Evolutionary conservation across 192 early-diverging fungal genomes (phyloP).

Genomic region (Coemansia guatemalensis): DNA sequence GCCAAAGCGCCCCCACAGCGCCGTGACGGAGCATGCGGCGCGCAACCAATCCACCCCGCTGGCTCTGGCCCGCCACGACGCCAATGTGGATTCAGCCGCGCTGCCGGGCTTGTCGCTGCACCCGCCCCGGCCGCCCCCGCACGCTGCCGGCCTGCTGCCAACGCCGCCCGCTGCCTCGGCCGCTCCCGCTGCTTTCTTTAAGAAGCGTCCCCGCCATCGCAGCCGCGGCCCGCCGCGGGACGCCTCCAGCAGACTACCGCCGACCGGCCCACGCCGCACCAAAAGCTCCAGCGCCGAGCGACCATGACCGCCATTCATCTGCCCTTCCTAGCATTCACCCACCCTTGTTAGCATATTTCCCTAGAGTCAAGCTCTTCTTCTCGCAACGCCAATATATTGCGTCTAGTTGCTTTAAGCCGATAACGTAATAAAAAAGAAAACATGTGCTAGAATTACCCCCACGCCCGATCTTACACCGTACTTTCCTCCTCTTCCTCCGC

Average conservation of each 20-base stretch:
- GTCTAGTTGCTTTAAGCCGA: background rate
- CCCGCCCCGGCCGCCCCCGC: too few relatives aligned
- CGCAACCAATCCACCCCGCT: background rate
- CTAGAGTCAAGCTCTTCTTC: too few relatives aligned
- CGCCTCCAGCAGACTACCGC: background rate
- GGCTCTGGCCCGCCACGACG: background rate
- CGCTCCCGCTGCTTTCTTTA: slow-evolving; percentile 1
- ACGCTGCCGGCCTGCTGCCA: too few relatives aligned
- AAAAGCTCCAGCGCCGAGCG: slow-evolving; percentile 24
- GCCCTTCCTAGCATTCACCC: background rate
- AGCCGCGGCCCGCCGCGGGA: slow-evolving; percentile 13
- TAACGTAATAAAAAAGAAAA: slow-evolving; percentile 3
- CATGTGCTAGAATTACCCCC: too few relatives aligned
- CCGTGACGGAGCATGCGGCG: background rate
- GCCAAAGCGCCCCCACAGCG: background rate
- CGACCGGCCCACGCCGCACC: slow-evolving; percentile 18
- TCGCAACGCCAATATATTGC: background rate
- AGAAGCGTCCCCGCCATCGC: slow-evolving; percentile 27
- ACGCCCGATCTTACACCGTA: too few relatives aligned
- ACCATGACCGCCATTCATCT: background rate
- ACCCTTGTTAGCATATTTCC: too few relatives aligned
- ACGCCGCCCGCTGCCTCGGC: background rate
- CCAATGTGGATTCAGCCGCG: background rate
- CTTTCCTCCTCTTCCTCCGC: slow-evolving; percentile 44
- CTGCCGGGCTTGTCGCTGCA: background rate